These are phyloP conservation scores for Microcos paniculata DNA, from an alignment of 345 rosid species.

Conservation along the genomic window DNA sequence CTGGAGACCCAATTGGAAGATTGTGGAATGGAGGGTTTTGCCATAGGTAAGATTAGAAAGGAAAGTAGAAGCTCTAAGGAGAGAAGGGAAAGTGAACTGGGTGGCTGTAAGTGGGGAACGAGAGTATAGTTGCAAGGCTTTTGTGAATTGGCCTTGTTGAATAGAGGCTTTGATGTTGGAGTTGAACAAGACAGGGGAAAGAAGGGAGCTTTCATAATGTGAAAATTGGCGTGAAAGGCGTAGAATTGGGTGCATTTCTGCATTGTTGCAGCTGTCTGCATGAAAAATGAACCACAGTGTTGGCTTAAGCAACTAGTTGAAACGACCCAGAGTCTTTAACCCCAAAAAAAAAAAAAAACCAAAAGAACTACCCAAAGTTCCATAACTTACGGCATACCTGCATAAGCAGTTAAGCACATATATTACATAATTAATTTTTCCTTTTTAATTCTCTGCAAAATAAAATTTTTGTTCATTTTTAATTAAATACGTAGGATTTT, in stretches of 20 bases:
- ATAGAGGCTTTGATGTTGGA: constrained; percentile 46
- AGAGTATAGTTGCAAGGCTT: constrained; percentile 54
- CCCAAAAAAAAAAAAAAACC: too few relatives aligned
- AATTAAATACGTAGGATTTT: too few relatives aligned
- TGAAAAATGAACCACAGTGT: neutral
- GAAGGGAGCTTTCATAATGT: constrained; percentile 13
- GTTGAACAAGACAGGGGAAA: constrained; percentile 27
- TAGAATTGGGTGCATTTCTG: constrained; percentile 30
- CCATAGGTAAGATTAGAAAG: constrained; percentile 46
- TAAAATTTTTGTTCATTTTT: too few relatives aligned
- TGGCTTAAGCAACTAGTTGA: neutral
- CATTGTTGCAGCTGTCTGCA: constrained; percentile 14
- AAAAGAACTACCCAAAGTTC: too few relatives aligned
- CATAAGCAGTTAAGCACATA: too few relatives aligned
- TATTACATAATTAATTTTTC: too few relatives aligned
- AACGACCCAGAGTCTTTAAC: too few relatives aligned
- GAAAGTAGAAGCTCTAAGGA: constrained; percentile 63
- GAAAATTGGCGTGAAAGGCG: constrained; percentile 1
- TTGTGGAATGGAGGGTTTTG: constrained; percentile 52
- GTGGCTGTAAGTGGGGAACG: constrained; percentile 36
- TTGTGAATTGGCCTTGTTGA: constrained; percentile 36
- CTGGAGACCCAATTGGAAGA: constrained; percentile 42
- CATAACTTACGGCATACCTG: too few relatives aligned
- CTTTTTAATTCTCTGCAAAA: too few relatives aligned
- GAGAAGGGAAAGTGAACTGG: constrained; percentile 60